These are phyloP conservation scores for Viola odorata DNA, from an alignment of 345 rosid species.

Conservation along the genomic window DNA sequence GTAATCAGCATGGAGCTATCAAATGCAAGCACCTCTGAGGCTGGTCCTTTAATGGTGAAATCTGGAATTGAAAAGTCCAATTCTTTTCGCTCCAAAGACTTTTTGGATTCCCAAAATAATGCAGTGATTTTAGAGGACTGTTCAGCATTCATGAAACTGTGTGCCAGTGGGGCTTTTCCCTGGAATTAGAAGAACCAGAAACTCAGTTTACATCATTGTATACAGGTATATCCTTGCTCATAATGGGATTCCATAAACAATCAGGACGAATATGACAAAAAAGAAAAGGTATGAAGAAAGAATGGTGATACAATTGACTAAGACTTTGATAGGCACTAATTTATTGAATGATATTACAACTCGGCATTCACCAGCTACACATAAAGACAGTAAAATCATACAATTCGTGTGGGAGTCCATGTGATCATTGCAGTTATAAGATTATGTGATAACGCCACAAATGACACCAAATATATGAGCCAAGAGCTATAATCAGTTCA, in stretches of 20 bases:
- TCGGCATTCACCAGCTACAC: too few species aligned
- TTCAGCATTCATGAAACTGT: slow-evolving; percentile 16
- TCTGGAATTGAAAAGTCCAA: slow-evolving; percentile 43
- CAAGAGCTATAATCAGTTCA: too few species aligned
- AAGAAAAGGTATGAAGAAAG: background rate
- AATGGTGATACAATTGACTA: background rate
- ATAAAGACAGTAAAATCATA: too few species aligned
- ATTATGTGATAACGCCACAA: too few species aligned
- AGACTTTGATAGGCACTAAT: too few species aligned
- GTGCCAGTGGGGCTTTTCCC: slow-evolving; percentile 37
- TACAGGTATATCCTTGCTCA: background rate
- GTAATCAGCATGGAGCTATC: background rate
- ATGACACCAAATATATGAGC: too few species aligned
- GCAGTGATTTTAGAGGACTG: slow-evolving; percentile 40
- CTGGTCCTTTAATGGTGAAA: slow-evolving; percentile 45
- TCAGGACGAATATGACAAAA: background rate
- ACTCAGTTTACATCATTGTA: background rate
- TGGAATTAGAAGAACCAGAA: slow-evolving; percentile 18
- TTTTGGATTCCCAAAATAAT: slow-evolving; percentile 70
- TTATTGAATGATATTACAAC: too few species aligned
- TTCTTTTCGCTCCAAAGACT: slow-evolving; percentile 39
- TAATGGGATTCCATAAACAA: background rate
- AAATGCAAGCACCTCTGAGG: slow-evolving; percentile 46
- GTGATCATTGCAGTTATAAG: too few species aligned
- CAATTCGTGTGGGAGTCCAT: too few species aligned